Evolutionary conservation across 257 asterid genomes (phyloP).

Genomic region (Gynochthodes officinalis): DNA sequence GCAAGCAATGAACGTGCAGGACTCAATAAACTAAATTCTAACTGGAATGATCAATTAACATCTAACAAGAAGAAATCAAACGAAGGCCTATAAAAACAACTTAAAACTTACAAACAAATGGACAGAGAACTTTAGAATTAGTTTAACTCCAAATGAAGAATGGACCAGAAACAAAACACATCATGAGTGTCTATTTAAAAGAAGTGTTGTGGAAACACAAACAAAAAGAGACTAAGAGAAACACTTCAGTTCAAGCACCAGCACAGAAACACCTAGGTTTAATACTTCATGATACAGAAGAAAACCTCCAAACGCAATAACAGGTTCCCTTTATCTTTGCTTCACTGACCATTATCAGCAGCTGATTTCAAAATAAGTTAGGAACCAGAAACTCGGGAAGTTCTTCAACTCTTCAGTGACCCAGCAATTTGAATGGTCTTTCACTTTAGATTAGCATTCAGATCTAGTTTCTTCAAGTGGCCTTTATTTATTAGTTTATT

Average conservation of each 20-base stretch:
- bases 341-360: not conserved
- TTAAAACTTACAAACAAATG: not conserved
- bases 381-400: conserved; percentile 1
- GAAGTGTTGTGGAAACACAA: not conserved
- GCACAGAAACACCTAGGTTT: too few relatives aligned
- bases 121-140: not conserved
- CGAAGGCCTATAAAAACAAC: not conserved
- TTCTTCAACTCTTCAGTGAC: not conserved
- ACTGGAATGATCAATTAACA: not conserved
- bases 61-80: not conserved
- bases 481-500: not conserved
- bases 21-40: not conserved
- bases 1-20: not conserved
- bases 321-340: not conserved
- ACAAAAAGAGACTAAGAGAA: not conserved
- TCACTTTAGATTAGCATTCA: not conserved
- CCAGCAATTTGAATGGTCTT: not conserved
- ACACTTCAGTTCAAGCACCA: not conserved
- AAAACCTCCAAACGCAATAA: conserved; percentile 4
- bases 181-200: not conserved
- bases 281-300: not conserved
- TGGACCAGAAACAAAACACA: not conserved
- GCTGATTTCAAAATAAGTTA: not conserved
- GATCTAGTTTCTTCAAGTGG: not conserved
- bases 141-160: not conserved